These are phyloP conservation scores for Monosporascus sp. DNA, from an alignment of 2,329 filamentous ascomycete species.

Conservation along the genomic window DNA sequence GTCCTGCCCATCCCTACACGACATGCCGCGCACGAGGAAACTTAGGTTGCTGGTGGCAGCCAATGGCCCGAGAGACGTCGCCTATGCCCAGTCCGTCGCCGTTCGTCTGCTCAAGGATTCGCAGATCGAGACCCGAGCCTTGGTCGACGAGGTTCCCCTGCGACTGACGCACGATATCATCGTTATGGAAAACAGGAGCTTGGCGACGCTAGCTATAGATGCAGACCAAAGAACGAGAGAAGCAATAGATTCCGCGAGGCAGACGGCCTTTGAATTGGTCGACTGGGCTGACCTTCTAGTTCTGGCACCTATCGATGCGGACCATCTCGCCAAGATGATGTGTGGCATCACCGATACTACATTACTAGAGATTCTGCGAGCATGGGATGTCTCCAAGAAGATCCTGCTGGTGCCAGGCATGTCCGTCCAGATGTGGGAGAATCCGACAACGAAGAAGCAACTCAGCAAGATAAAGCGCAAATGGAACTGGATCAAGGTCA, in stretches of 20 bases:
- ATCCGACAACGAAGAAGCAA: slow-evolving; percentile 83
- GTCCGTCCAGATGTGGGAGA: slow-evolving; percentile 85
- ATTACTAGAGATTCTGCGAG: slow-evolving; percentile 73
- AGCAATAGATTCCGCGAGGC: slow-evolving; percentile 48
- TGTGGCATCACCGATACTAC: slow-evolving; percentile 77
- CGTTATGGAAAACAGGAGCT: slow-evolving; percentile 51
- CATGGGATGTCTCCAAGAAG: slow-evolving; percentile 83
- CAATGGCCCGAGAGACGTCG: slow-evolving; percentile 60
- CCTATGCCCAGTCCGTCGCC: slow-evolving; percentile 61
- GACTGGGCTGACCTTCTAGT: slow-evolving; percentile 86
- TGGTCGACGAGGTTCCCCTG: slow-evolving; percentile 61
- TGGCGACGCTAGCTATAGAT: slow-evolving; percentile 30
- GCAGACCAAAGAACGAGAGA: slow-evolving; percentile 30
- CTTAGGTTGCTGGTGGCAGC: slow-evolving; percentile 61
- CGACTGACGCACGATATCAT: slow-evolving; percentile 60
- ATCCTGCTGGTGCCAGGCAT: slow-evolving; percentile 84
- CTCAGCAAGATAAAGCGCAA: slow-evolving; percentile 76
- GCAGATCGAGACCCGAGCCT: slow-evolving; percentile 56
- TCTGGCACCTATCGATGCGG: slow-evolving; percentile 78
- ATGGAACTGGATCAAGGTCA: slow-evolving; percentile 81
- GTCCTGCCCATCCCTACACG: slow-evolving; percentile 30
- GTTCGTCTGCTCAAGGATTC: slow-evolving; percentile 62
- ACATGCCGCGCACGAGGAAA: slow-evolving; percentile 38
- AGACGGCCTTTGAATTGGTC: slow-evolving; percentile 62
- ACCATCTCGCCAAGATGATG: slow-evolving; percentile 83